Evolutionary conservation across 345 rosid genomes (phyloP), one percentile per base, ranked within the genome.

Genomic region (Gossypium ekmanianum): DNA sequence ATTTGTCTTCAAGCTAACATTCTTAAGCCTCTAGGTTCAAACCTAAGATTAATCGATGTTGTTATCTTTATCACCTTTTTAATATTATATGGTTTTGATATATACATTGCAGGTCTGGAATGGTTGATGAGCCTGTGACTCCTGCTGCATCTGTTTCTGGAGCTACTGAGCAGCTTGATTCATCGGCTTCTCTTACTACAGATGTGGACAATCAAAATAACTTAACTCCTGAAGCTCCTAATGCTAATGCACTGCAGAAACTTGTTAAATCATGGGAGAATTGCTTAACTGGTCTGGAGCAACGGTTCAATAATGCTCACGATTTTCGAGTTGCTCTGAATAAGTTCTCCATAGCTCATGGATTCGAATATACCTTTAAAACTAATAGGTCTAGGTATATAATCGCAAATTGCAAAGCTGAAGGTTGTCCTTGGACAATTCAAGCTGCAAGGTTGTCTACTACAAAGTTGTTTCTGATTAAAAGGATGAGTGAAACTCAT

Each of bases 401-500:
- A 20, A 87, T 83, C 13, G 89, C 83, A 18, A 71, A 62, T 55
- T 89, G 91, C 78, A 81, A 77, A 22, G 83, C 75, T 75, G 87
- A 83, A 71, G 88, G 83, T 61, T 89, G 93, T 61, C 77, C 86
- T 11, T 89, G 93, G 91, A 81, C 72, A 66, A 82, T 87, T 72
- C 81, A 75, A 65, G 91, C 89, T 9, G 78, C 86, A 3, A 77
- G 84, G 81, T 85, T 87, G 70, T 85, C 88, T 74, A 70, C 87
- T 41, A 80, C 79, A 26, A 74, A 86, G 63, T 66, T 82, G 56
- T 86, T 89, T 66, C 71, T 80, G 65, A 81, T 87, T 68, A 85
- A 84, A 79, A 87, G 76, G 79, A 82, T 87, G 83, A 78, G 73
- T 72, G 76, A 74, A 66, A 63, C 70, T 11, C 93, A 87, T 74